phyloP scores from a whole-genome alignment of 2,329 filamentous ascomycete genomes.

The Scorias spongiosa region DNA sequence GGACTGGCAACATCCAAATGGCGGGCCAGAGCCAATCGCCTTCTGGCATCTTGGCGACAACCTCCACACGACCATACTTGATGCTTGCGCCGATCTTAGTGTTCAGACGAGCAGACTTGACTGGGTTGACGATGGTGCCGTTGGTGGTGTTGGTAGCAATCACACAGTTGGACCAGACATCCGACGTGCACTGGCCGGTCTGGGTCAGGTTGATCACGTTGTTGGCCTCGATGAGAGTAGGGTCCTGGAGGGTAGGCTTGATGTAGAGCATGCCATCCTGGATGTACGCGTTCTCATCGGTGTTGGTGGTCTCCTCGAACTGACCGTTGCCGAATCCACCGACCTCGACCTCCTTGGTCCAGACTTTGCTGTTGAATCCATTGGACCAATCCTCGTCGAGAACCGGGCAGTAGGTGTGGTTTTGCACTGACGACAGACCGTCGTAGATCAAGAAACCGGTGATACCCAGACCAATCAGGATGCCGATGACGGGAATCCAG shows the following conservation, averaged over 20 bases:
- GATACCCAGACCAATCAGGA: conserved; percentile 51
- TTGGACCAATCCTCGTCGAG: conserved; percentile 52
- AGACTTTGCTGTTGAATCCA: conserved; percentile 41
- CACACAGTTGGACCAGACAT: conserved; percentile 45
- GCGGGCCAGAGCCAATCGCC: conserved; percentile 86
- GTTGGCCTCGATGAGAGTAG: conserved; percentile 48
- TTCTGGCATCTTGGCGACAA: conserved; percentile 56
- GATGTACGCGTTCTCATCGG: conserved; percentile 60
- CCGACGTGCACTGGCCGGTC: conserved; percentile 53
- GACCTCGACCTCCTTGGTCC: conserved; percentile 61
- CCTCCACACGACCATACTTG: conserved; percentile 69
- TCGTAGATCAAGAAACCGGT: conserved; percentile 62
- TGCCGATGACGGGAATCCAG: conserved; percentile 59
- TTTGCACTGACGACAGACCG: conserved; percentile 54
- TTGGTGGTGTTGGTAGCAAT: conserved; percentile 63
- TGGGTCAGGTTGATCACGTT: conserved; percentile 52
- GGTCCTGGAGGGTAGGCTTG: conserved; percentile 63
- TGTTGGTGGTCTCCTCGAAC: conserved; percentile 61
- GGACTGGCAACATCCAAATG: conserved; percentile 76
- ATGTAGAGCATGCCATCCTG: conserved; percentile 55
- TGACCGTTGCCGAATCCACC: conserved; percentile 70
- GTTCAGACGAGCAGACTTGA: conserved; percentile 63
- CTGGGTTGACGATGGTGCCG: conserved; percentile 60
- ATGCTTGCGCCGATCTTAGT: conserved; percentile 56
- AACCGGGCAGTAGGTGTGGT: conserved; percentile 58